A percentile compares a stretch with the other conserved stretches of the same genome.
Conservation (phyloP, 208 protist genomes). For the Porcisia deanei region DNA sequence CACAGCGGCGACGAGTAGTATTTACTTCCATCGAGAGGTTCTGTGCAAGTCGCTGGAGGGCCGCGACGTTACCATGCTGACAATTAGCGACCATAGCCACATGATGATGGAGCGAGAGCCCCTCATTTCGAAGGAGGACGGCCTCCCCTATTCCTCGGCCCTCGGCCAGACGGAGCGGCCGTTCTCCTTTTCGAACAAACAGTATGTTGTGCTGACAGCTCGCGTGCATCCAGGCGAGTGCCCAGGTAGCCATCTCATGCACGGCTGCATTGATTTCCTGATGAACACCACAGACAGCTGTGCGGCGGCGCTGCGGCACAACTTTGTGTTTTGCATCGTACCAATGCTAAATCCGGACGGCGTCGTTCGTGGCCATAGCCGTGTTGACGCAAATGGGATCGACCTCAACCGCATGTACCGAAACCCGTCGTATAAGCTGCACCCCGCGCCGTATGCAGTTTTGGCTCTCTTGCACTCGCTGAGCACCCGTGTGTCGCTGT, state of each 20-base stretch:
- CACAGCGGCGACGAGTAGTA: conserved; percentile 5
- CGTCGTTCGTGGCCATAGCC: conserved; percentile 91
- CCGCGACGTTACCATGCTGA: conserved; percentile 85
- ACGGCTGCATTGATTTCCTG: conserved; percentile 92
- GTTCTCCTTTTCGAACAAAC: conserved; percentile 62
- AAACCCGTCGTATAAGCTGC: conserved; percentile 56
- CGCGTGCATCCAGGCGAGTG: conserved; percentile 95
- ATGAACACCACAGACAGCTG: conserved; percentile 63
- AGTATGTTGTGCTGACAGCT: conserved; percentile 82
- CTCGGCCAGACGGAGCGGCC: conserved; percentile 50
- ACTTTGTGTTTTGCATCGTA: conserved; percentile 91
- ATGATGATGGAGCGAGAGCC: conserved; percentile 34
- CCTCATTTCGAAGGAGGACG: conserved; percentile 44
- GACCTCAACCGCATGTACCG: conserved; percentile 95
- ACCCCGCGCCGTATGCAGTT: conserved; percentile 84
- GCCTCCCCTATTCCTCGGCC: conserved; percentile 70
- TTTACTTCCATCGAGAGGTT: conserved; percentile 90
- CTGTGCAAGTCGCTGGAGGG: conserved; percentile 85
- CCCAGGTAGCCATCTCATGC: conserved; percentile 92
- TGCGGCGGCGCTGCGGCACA: conserved; percentile 72
- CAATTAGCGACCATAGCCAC: conserved; percentile 73
- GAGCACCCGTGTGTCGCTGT: conserved; percentile 60
- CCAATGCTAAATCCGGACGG: conserved; percentile 96
- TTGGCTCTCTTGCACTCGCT: conserved; percentile 55
- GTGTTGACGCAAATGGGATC: conserved; percentile 87